Base-by-base conservation (phyloP, 305 asterid genomes). In the Fraxinus platypoda region DNA sequence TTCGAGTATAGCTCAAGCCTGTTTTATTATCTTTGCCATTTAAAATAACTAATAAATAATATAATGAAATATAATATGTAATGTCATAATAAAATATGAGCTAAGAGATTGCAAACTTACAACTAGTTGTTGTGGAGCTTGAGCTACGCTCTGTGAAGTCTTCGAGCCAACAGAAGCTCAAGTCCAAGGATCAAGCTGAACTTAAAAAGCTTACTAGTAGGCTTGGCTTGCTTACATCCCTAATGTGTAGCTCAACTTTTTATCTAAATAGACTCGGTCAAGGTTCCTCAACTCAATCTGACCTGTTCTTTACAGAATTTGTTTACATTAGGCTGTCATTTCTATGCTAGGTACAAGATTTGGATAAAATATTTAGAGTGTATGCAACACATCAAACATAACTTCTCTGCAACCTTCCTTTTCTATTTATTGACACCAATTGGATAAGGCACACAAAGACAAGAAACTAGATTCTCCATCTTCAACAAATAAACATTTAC, bases 371-470 rank as follows among this genome's bases (percentile, higher is more conserved):
- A n/a, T 35, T 76, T 8, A 5, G 21, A 23, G 76, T 46, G 71
- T 62, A 37, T 37, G 41, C 41, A 19, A 62, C 9, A 6, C 43
- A 81, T 19, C 62, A 43, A 25, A 66, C 35, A 12, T 86, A 81
- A 37, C 73, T 78, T 43, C 28, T 76, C 71, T 33, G 66, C 41
- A 34, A 74, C 38, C 81, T 41, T n/a, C n/a, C n/a, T 75, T 82
- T 54, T 81, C 41, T 82, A 28, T 84, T 74, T 80, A 83, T 87
- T 57, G 91, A 89, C 78, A 78, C 26, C 6, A 28, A 79, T 75
- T 23, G 34, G 94, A 93, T 75, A 91, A 90, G 89, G 38, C 84
- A 78, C 88, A 81, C 72, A 86, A 84, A 82, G 86, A 90, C 26
- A 90, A 84, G 90, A 93, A 85, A 83, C 83, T 81, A 31, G 95